A percentile compares a stretch with the other conserved stretches of the same genome.
Conservation (phyloP, 805 yeast species). For the Pichia phayaonensis region DNA sequence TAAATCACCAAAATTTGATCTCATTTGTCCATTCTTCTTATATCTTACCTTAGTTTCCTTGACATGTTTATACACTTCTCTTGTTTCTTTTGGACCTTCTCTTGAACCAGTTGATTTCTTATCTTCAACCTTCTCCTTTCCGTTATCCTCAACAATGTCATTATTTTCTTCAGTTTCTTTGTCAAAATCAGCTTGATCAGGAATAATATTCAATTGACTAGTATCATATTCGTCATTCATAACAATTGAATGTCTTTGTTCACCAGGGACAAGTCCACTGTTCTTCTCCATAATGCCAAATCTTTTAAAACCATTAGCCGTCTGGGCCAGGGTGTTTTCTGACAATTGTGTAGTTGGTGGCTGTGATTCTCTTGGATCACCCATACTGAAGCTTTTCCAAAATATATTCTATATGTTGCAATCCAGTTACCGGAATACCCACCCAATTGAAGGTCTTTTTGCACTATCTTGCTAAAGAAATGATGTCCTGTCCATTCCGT, state of each 20-base stretch:
- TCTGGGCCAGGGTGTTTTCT: not conserved
- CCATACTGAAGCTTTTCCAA: not conserved
- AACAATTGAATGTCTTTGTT: constrained; percentile 17
- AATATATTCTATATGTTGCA: not conserved
- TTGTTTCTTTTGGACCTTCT: not conserved
- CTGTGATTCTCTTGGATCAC: not conserved
- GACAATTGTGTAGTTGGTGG: not conserved
- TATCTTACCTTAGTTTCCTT: constrained; percentile 13
- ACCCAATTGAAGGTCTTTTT: no score
- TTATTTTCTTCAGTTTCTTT: not conserved
- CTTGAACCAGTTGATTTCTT: not conserved
- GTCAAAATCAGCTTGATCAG: not conserved
- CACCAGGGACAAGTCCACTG: not conserved
- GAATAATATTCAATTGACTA: not conserved
- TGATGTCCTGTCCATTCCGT: no score
- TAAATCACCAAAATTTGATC: constrained; percentile 50
- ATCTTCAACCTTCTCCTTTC: not conserved
- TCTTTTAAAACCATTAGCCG: constrained; percentile 1
- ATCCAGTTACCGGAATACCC: not conserved
- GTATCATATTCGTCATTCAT: constrained; percentile 18
- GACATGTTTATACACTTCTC: constrained; percentile 1
- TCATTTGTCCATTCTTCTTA: constrained; percentile 29
- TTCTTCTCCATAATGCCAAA: constrained; percentile 7
- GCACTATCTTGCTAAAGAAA: no score
- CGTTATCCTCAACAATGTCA: not conserved